Conservation (phyloP, 768 basidiomycete species). For the Amanita rubescens region DNA sequence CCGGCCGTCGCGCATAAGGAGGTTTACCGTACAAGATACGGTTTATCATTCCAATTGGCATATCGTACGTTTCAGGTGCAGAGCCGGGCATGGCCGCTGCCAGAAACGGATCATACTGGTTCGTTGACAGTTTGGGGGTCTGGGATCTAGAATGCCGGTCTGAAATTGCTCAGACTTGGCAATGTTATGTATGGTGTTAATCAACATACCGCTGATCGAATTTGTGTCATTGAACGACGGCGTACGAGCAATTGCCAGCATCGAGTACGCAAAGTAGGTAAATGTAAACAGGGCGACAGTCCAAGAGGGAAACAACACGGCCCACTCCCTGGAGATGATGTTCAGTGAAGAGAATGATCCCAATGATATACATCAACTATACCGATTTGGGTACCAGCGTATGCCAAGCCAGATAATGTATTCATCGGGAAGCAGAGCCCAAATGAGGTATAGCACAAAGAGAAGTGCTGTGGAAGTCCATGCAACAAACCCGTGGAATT, state of each 20-base stretch:
- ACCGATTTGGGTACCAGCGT: slow-evolving; percentile 87
- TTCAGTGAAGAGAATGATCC: neutral
- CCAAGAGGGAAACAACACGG: slow-evolving; percentile 74
- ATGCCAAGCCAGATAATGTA: slow-evolving; percentile 62
- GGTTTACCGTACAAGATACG: slow-evolving; percentile 47
- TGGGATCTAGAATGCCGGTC: slow-evolving; percentile 3
- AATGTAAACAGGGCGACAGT: slow-evolving; percentile 61
- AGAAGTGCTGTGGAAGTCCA: slow-evolving; percentile 71
- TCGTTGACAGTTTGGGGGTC: neutral
- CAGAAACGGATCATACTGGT: slow-evolving; percentile 35
- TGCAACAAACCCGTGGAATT: slow-evolving; percentile 89
- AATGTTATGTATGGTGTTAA: slow-evolving; percentile 9
- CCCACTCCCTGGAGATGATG: slow-evolving; percentile 62
- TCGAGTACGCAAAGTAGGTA: slow-evolving; percentile 72
- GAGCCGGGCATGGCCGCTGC: slow-evolving; percentile 36
- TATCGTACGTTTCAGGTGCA: slow-evolving; percentile 68
- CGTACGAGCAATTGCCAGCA: slow-evolving; percentile 64
- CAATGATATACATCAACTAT: slow-evolving; percentile 11
- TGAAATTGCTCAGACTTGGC: neutral
- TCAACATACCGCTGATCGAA: slow-evolving; percentile 55
- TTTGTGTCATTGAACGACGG: slow-evolving; percentile 62
- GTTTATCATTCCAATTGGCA: slow-evolving; percentile 78
- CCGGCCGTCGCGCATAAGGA: neutral
- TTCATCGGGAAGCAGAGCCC: slow-evolving; percentile 74
- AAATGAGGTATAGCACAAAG: slow-evolving; percentile 66